phyloP scores from a whole-genome alignment of 768 basidiomycete species.

The Leccinum fibrillosum region DNA sequence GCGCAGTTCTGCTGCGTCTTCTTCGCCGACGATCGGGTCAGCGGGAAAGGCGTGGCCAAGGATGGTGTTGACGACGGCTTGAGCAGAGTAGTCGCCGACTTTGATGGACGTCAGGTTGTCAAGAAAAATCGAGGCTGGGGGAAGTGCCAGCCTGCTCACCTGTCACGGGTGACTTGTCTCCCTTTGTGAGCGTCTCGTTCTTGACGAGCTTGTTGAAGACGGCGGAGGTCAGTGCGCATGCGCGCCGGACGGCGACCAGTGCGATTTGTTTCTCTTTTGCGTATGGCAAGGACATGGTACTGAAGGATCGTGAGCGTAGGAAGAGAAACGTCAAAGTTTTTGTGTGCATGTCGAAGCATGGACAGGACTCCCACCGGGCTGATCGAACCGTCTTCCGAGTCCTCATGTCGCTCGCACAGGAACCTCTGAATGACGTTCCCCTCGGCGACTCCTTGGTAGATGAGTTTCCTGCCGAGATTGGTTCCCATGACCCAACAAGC shows the following conservation, averaged over 20 bases:
- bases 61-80: conserved; percentile 86
- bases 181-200: conserved; percentile 81
- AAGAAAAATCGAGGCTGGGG: conserved; percentile 14
- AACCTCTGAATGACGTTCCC: too few relatives aligned
- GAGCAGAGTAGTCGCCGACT: conserved; percentile 95
- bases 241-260: conserved; percentile 65
- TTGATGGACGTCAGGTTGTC: conserved; percentile 28
- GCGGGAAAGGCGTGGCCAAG: conserved; percentile 73
- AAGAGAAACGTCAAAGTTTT: background rate
- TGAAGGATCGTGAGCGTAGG: background rate
- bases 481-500: too few relatives aligned
- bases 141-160: conserved; percentile 39
- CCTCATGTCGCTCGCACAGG: too few relatives aligned
- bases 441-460: too few relatives aligned
- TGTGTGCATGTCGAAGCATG: too few relatives aligned
- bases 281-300: conserved; percentile 52
- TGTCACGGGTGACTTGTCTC: conserved; percentile 90
- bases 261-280: conserved; percentile 77
- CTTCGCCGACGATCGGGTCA: conserved; percentile 88
- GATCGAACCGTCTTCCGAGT: too few relatives aligned
- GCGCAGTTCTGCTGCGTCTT: conserved; percentile 75
- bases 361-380: too few relatives aligned
- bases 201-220: conserved; percentile 86
- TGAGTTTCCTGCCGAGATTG: too few relatives aligned
- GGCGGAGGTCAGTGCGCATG: conserved; percentile 65